Evolutionary conservation across 306 rosid species (phyloP), one percentile per base, ranked within the genome.

Genomic region (Pyrus bretschneideri): DNA sequence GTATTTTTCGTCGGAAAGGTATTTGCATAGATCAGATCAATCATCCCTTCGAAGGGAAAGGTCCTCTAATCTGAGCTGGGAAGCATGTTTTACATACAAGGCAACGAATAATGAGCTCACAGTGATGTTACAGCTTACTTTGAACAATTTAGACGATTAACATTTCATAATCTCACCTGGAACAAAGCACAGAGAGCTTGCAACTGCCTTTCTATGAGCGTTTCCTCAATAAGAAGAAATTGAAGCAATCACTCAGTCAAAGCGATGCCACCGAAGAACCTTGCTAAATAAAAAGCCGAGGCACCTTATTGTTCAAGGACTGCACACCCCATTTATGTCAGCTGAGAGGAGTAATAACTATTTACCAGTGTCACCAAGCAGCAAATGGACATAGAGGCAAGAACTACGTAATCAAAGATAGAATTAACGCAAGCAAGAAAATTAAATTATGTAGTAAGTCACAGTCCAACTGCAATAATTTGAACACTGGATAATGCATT

Each of bases 161-260:
- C 14, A 45, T 60, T 57, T 72, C 23, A 72, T 21, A 59, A 73
- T 7, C 55, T 72, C 68, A 72, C 76, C 76, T 58, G 40, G 10
- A 23, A 14, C 23, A 35, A 19, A 22, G 0, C 11, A 8, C 68
- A 72, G 55, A 40, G 38, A 10, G 18, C 5, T 7, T 59, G 35
- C 40, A 59, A 73, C 46, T 2, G 18, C 70, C 27, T 66, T 66
- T 31, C 4, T 8, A 66, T 19, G 6, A 33, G 27, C 29, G 11
- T 66, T 63, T 65, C 70, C 27, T 35, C 27, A 19, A 44, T 19
- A 35, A 66, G 22, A 66, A 17, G n/a, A 35, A 66, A 66, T 18
- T 9, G 70, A 66, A 21, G 23, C 4, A 21, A 35, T 23, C 69
- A 42, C 27, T 35, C 17, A 9, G 8, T 11, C 25, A 38, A 18